Base-by-base conservation (phyloP, 345 rosid species). In the Melaleuca alternifolia region DNA sequence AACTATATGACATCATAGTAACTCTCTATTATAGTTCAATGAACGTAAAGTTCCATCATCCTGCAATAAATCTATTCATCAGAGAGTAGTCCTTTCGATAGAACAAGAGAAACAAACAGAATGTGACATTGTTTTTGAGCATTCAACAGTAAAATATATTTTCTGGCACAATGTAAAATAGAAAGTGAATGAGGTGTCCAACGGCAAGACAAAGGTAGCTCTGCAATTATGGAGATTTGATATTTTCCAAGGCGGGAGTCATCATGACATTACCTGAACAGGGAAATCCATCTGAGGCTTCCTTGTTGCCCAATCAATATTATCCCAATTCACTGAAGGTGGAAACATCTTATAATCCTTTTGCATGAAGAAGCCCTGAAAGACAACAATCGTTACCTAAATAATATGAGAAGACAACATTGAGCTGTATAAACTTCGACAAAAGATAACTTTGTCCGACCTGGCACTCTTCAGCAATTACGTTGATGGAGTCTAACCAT, bases 291-390 rank as follows among this genome's bases (percentile, higher is more conserved):
- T 96, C 89, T 92, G 96, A 30, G 99, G 98, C 93, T 92, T 93
- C 92, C 99, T 95, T 33, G 97, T 89, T 85, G 94, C 89, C 99
- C 99, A 97, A 88, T 93, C 24, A 82, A 95, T 95, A 87, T 96
- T 97, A 89, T 96, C 96, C 99, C 99, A 96, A 87, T 97, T 87
- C 82, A 96, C 99, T 56, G 94, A 90, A 76, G 99, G 99, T n/a
- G 99, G 98, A 91, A 97, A 97, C 99, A 96, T 96, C 88, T 96
- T 97, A 93, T 96, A 97, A 90, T 96, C 99, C 90, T 91, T 96
- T 92, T 95, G 99, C 99, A 97, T 95, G 91, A 95, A 97, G 92
- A 97, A 96, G 20, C 99, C 99, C 99, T 97, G 87, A 44, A 87
- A 81, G 57, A 82, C 48, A 84, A 87, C 24, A 85, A 89, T 50